Evolutionary conservation across 805 yeast species (phyloP), one percentile per base, ranked within the genome.

Genomic region (Suhomyces vadensis): DNA sequence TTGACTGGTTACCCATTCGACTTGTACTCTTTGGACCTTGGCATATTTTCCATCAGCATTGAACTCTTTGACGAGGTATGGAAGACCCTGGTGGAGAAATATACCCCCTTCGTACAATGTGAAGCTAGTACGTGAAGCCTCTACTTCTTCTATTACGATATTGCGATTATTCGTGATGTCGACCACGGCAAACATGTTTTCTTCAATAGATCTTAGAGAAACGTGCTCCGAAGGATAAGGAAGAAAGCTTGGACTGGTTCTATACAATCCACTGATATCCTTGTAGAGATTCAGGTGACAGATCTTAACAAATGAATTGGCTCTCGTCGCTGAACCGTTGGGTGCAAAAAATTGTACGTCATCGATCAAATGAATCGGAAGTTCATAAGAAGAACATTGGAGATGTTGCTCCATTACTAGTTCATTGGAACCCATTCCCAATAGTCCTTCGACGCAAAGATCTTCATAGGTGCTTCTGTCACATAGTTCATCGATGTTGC

Each of bases 321-420:
- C 42, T 14, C 48, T 46, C 6, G 46, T 45, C 19, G 50, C 35
- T 2, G 49, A 39, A 5, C 58, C 56, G 17, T 60, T 57, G 19
- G 67, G 65, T 2, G 76, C 75, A 60, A 92, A 87, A 67, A 80
- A 87, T 41, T 61, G 58, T 2, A 61, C 51, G 51, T 88, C 97
- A 3, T 66, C 58, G 1, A 69, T 73, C 8, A 80, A 54, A 24
- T 61, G 61, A 6, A 92, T 67, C 0, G 97, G 94, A 21, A 79
- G 53, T 57, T 92, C 98, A 61, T 80, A 86, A 0, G 97, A 96
- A 0, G 98, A 97, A 72, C 98, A 94, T 57, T 91, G 98, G 17
- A 91, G 61, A 67, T 94, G 99, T 29, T 85, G 83, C 50, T 87
- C 92, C 48, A 87, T 58, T 0, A 91, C 79, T 38, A 68, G 51